Percentiles rank a stretch among this genome's conserved stretches.
phyloP scores from a whole-genome alignment of 805 yeast genomes.

The Wickerhamomyces sydowiorum region DNA sequence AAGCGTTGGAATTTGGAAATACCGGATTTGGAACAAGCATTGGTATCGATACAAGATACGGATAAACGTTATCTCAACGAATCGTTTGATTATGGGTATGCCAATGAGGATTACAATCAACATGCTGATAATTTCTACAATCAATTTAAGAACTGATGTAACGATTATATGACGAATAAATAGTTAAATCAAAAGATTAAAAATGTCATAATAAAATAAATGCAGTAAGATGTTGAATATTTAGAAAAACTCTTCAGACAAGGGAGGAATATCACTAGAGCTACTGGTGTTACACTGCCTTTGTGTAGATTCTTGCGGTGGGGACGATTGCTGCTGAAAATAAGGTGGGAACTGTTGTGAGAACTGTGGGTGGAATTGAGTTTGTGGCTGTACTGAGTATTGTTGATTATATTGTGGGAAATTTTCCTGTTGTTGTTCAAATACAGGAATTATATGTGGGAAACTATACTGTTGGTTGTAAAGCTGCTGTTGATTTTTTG shows the following conservation, averaged over 20 bases:
- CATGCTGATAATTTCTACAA: neutral
- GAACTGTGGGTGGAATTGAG: neutral
- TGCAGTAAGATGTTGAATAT: neutral
- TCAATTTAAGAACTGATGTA: neutral
- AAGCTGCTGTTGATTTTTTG: neutral
- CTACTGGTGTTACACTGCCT: neutral
- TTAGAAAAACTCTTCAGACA: neutral
- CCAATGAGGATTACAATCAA: neutral
- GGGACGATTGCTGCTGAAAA: neutral
- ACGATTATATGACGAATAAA: neutral
- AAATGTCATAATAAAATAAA: no score
- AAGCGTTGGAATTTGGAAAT: slow-evolving; percentile 18
- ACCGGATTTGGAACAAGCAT: neutral
- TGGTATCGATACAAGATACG: neutral
- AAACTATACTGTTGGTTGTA: neutral
- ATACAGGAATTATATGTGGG: no score
- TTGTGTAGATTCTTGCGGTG: neutral
- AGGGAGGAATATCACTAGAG: neutral
- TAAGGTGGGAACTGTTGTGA: neutral
- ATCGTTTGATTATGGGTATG: slow-evolving; percentile 1
- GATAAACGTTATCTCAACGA: neutral
- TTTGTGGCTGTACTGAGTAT: neutral
- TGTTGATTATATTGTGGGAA: no score
- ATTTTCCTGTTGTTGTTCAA: no score
- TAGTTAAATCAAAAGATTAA: no score